Conservation (phyloP, 768 basidiomycete genomes). For the Dacryopinax primogenitus region DNA sequence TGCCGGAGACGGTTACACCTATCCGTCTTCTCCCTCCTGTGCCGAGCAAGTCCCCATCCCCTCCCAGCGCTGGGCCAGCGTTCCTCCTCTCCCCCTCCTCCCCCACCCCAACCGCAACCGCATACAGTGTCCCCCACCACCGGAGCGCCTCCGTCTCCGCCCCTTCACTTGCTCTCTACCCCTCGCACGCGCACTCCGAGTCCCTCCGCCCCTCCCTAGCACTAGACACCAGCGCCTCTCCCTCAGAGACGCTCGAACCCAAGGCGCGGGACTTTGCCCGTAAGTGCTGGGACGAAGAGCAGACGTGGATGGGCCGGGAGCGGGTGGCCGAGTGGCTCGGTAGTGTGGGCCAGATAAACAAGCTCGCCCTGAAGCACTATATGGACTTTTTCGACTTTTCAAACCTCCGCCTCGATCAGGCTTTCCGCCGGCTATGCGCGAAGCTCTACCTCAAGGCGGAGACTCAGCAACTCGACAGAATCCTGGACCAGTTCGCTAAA, state of each 20-base stretch:
- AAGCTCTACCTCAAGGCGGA: slow-evolving; percentile 91
- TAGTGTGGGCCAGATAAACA: slow-evolving; percentile 62
- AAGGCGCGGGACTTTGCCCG: slow-evolving; percentile 59
- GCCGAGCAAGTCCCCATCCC: background rate
- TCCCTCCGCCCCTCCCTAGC: background rate
- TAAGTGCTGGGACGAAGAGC: slow-evolving; percentile 78
- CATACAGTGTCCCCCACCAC: slow-evolving; percentile 19
- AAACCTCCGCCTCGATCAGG: slow-evolving; percentile 66
- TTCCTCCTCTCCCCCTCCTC: slow-evolving; percentile 5
- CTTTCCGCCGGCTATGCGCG: slow-evolving; percentile 83
- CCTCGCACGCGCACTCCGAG: background rate
- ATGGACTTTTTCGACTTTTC: slow-evolving; percentile 82
- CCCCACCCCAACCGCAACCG: background rate
- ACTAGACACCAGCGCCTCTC: background rate
- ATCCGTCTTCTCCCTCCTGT: background rate
- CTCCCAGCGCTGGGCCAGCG: background rate
- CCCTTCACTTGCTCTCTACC: slow-evolving; percentile 27
- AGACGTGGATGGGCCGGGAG: slow-evolving; percentile 66
- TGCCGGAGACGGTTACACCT: background rate
- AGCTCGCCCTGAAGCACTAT: slow-evolving; percentile 61
- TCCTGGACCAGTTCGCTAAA: slow-evolving; percentile 79
- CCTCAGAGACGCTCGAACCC: slow-evolving; percentile 19
- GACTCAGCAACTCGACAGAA: slow-evolving; percentile 95
- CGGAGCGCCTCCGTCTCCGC: slow-evolving; percentile 29
- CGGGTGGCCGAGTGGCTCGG: slow-evolving; percentile 97